phyloP scores from a whole-genome alignment of 1,284 basidiomycete species.

The Anthracocystis panici-leucophaei region DNA sequence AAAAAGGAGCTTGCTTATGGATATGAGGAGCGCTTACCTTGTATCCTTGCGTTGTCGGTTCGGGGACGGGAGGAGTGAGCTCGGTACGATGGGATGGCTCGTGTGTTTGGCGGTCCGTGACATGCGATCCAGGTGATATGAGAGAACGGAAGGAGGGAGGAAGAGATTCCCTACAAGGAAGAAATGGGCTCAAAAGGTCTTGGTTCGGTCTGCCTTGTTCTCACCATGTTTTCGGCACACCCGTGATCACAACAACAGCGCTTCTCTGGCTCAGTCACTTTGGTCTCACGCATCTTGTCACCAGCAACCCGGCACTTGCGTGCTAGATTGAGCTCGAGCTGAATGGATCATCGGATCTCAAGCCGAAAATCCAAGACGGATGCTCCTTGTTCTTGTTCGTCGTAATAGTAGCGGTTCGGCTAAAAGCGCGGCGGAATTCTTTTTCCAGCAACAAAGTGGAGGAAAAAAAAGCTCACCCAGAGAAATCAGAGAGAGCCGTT shows the following conservation, averaged over 20 bases:
- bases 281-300: not conserved
- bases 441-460: constrained; percentile 9
- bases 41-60: not conserved
- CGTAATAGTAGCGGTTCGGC: constrained; percentile 5
- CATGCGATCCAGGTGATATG: not conserved
- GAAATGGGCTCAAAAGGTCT: not conserved
- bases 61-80: not conserved
- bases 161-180: not conserved
- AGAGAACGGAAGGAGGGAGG: not conserved
- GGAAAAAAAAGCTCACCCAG: constrained; percentile 10
- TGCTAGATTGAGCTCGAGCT: not conserved
- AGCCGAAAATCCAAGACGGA: not conserved
- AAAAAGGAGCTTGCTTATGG: not conserved
- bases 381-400: not conserved
- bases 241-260: not conserved
- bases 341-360: constrained; percentile 7
- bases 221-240: not conserved
- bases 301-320: not conserved
- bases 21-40: not conserved
- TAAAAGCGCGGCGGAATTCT: constrained; percentile 8
- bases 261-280: not conserved
- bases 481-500: not conserved
- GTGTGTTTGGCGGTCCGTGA: not conserved
- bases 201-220: not conserved
- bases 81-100: not conserved